Conservation (phyloP, 2,329 filamentous ascomycete genomes). For the Clarireedia paspali region DNA sequence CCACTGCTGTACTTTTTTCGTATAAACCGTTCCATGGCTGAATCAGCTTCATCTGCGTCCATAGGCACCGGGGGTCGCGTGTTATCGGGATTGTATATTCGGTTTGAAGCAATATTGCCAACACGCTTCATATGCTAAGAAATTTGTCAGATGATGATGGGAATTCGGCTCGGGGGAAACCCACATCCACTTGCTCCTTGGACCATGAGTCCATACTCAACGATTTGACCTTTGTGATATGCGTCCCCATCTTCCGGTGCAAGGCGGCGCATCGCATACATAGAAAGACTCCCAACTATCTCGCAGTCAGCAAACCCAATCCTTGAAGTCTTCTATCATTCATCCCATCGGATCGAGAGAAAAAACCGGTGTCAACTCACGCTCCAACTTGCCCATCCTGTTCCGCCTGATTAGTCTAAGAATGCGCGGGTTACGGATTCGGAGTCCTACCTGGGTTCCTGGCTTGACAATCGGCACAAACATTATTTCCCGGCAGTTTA, state of each 20-base stretch:
- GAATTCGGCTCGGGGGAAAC: slow-evolving; percentile 20
- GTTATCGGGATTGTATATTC: slow-evolving; percentile 80
- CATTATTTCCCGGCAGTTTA: slow-evolving; percentile 80
- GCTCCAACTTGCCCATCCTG: slow-evolving; percentile 32
- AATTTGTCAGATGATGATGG: slow-evolving; percentile 12
- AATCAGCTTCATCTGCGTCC: slow-evolving; percentile 86
- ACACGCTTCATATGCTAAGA: slow-evolving; percentile 84
- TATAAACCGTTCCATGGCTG: slow-evolving; percentile 92
- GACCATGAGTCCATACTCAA: slow-evolving; percentile 98
- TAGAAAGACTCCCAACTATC: slow-evolving; percentile 83
- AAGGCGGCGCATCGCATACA: slow-evolving; percentile 96
- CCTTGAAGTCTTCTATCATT: background rate
- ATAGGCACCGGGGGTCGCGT: slow-evolving; percentile 77
- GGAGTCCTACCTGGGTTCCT: slow-evolving; percentile 75
- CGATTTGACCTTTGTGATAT: slow-evolving; percentile 98
- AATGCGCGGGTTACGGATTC: too few species aligned
- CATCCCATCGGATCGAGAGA: background rate
- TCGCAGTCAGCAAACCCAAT: slow-evolving; percentile 16
- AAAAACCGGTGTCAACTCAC: slow-evolving; percentile 20
- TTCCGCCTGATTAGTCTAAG: background rate
- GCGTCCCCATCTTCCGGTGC: slow-evolving; percentile 93
- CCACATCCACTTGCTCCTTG: slow-evolving; percentile 90
- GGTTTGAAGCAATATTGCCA: slow-evolving; percentile 81
- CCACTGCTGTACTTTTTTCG: slow-evolving; percentile 77
- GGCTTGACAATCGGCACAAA: slow-evolving; percentile 87